Percentiles rank a stretch among this genome's conserved stretches.
phyloP scores from a whole-genome alignment of 345 rosid genomes.

The Heritiera fomes region DNA sequence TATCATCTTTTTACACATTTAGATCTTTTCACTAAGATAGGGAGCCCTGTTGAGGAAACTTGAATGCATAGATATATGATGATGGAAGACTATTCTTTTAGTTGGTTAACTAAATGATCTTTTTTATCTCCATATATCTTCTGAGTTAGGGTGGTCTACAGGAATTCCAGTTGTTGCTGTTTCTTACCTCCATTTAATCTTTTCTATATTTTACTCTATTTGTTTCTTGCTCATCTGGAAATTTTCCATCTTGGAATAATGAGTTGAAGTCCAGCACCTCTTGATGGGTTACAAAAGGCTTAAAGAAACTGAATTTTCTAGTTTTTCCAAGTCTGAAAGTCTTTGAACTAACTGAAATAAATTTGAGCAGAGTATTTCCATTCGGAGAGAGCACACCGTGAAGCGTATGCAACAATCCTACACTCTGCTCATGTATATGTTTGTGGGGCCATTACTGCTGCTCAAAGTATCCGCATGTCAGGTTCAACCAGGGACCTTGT shows the following conservation, averaged over 20 bases:
- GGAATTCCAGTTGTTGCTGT: not conserved
- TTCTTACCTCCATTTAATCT: not conserved
- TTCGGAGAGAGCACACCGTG: constrained; percentile 59
- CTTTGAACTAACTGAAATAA: constrained; percentile 9
- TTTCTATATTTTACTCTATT: not conserved
- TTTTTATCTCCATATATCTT: not conserved
- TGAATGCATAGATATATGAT: not conserved
- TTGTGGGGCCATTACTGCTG: constrained; percentile 89
- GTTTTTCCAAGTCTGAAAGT: not conserved
- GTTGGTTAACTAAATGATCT: not conserved
- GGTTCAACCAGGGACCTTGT: constrained; percentile 88
- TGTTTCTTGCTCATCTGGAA: not conserved
- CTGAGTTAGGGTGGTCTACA: not conserved
- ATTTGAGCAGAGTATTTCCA: constrained; percentile 59
- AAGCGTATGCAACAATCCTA: constrained; percentile 85
- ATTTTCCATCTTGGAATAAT: not conserved
- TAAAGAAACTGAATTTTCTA: constrained; percentile 5
- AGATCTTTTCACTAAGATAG: constrained; percentile 4
- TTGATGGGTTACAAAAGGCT: not conserved
- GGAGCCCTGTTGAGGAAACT: not conserved
- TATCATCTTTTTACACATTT: constrained; percentile 3
- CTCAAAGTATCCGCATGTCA: constrained; percentile 84
- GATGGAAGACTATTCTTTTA: not conserved
- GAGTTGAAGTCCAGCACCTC: constrained; percentile 1
- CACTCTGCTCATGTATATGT: constrained; percentile 84